phyloP scores from a whole-genome alignment of 2,329 filamentous ascomycete species.

The Aspergillus pseudonomiae region DNA sequence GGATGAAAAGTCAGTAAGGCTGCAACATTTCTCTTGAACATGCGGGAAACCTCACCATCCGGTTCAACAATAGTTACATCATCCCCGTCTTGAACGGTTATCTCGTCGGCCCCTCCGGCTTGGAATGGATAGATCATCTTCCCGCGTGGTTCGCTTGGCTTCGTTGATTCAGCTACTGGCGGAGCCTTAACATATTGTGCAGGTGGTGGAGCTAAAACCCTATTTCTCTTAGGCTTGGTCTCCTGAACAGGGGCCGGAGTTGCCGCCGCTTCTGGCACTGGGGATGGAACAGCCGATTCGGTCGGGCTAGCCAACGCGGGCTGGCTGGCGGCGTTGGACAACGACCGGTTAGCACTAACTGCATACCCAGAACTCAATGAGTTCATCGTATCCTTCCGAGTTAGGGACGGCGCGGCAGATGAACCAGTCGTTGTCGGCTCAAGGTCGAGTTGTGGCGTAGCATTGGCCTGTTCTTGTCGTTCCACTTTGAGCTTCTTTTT shows the following conservation, averaged over 20 bases:
- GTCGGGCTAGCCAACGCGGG: conserved; percentile 54
- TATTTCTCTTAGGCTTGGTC: conserved; percentile 58
- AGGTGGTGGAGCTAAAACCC: conserved; percentile 87
- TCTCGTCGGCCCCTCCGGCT: conserved; percentile 76
- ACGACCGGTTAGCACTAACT: conserved; percentile 74
- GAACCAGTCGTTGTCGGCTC: conserved; percentile 34
- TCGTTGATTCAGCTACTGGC: conserved; percentile 52
- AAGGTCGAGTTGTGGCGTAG: conserved; percentile 45
- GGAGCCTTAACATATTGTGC: conserved; percentile 73
- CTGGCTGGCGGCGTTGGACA: conserved; percentile 61
- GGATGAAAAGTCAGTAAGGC: conserved; percentile 12
- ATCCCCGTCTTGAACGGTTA: conserved; percentile 76
- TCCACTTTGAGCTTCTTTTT: conserved; percentile 90
- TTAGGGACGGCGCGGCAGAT: conserved; percentile 69
- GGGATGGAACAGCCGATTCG: conserved; percentile 43
- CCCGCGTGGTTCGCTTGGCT: conserved; percentile 63
- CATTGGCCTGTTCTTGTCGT: conserved; percentile 76
- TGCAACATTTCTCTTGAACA: not conserved
- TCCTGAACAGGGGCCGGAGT: conserved; percentile 20
- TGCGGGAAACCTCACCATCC: conserved; percentile 68
- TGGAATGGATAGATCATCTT: conserved; percentile 92
- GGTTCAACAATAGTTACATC: conserved; percentile 79
- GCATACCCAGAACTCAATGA: conserved; percentile 88
- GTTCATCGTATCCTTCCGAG: conserved; percentile 83
- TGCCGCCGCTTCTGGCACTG: conserved; percentile 21